Percentiles rank a stretch among this genome's conserved stretches.
Conservation (phyloP, 805 yeast genomes). For the Yarrowia deformans region DNA sequence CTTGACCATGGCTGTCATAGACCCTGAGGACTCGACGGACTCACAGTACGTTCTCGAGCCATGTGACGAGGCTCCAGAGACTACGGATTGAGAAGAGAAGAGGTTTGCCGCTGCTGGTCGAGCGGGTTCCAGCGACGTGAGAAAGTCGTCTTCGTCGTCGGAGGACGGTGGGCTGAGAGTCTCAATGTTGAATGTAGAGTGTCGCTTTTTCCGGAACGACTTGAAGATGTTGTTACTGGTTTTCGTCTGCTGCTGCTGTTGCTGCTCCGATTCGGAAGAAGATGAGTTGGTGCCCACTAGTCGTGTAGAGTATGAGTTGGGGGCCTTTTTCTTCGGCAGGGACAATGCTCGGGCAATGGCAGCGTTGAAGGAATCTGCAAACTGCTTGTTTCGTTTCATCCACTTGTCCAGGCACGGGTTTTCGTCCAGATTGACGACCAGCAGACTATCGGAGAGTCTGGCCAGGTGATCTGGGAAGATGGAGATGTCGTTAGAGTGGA, state of each 20-base stretch:
- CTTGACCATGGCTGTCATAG: neutral
- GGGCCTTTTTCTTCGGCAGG: conserved; percentile 8
- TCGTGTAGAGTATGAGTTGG: conserved; percentile 4
- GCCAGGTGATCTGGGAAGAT: conserved; percentile 19
- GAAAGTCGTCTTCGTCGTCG: conserved; percentile 24
- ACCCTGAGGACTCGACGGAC: conserved; percentile 5
- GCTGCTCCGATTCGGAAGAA: conserved; percentile 7
- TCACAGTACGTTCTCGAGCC: conserved; percentile 16
- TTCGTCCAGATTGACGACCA: conserved; percentile 17
- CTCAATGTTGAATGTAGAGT: conserved; percentile 16
- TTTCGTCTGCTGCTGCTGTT: neutral
- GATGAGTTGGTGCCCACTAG: neutral
- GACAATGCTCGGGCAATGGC: conserved; percentile 6
- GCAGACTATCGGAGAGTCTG: conserved; percentile 1
- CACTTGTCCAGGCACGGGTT: conserved; percentile 18
- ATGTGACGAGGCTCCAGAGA: neutral
- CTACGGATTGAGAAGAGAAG: conserved; percentile 8
- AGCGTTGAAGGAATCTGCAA: conserved; percentile 6
- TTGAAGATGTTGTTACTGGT: conserved; percentile 27
- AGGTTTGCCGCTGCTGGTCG: neutral
- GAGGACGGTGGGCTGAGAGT: conserved; percentile 14
- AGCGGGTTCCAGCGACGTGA: neutral
- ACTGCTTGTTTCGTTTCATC: conserved; percentile 11
- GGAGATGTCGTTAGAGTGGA: conserved; percentile 8
- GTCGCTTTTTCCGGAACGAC: conserved; percentile 22